Evolutionary conservation across 2,329 filamentous ascomycete species (phyloP), one percentile per base, ranked within the genome.

Genomic region (Microdochium trichocladiopsis): DNA sequence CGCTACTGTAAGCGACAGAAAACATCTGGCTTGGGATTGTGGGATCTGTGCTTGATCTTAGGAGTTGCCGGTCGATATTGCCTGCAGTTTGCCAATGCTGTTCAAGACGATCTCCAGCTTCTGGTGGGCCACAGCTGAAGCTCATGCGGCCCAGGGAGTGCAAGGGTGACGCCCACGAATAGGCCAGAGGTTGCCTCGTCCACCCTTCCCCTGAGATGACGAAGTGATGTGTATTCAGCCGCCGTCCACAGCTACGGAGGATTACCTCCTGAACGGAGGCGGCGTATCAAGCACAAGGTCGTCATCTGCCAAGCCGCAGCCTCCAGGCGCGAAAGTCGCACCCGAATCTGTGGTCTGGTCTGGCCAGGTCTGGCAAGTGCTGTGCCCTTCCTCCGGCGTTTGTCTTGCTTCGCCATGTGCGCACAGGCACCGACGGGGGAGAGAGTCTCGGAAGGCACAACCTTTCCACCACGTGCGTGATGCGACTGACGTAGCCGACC

Each of bases 371-470:
- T n/a, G n/a, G n/a, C n/a, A n/a, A n/a, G 8, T 45, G 8, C n/a
- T 45, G 21, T 22, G 37, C n/a, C 37, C 9, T 45, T 45, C 37
- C n/a, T 8, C 28, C 28, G 28, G 8, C 28, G n/a, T n/a, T 31
- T 14, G 28, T 14, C 28, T 14, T 31, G 28, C 14, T 31, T 8
- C 8, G 28, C 28, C 28, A 31, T 8, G 16, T 45, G 37, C 37
- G 37, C 33, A 49, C 56, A n/a, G 53, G 37, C 41, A 51, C 41
- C 33, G 28, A 8, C 8, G 28, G 28, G 8, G 8, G 14, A 8
- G 28, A 31, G 28, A 8, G 28, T n/a, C n/a, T n/a, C 28, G 8
- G 28, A 14, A 31, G 28, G 28, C 8, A 8, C 14, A 14, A 8
- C 8, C 28, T 14, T 8, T 31, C 28, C 28, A 31, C 28, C 28